phyloP scores from a whole-genome alignment of 768 basidiomycete genomes.

The Mycena rebaudengoi region DNA sequence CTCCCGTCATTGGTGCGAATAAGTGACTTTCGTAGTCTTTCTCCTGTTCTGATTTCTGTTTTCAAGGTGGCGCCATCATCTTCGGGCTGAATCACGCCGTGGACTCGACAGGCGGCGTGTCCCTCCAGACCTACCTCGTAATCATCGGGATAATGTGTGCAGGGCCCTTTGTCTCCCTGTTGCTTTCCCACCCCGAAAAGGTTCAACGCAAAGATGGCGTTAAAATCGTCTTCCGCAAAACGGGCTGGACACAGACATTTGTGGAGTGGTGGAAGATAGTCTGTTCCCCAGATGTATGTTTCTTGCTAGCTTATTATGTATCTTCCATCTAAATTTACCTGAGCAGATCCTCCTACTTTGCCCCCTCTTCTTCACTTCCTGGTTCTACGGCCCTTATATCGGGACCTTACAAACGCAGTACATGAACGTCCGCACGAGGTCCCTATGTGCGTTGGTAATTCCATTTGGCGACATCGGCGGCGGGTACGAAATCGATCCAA shows the following conservation, averaged over 20 bases:
- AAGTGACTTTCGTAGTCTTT: neutral
- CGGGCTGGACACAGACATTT: conserved; percentile 36
- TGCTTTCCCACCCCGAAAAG: conserved; percentile 38
- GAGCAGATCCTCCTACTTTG: conserved; percentile 40
- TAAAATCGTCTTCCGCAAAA: conserved; percentile 38
- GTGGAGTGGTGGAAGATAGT: conserved; percentile 39
- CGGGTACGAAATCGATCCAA: conserved; percentile 25
- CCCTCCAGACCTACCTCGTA: conserved; percentile 41
- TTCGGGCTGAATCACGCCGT: conserved; percentile 39
- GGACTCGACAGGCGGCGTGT: conserved; percentile 41
- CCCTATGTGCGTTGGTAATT: conserved; percentile 40
- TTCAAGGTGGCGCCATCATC: conserved; percentile 41
- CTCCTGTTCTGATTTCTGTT: neutral
- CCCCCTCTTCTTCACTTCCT: conserved; percentile 43
- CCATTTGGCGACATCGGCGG: conserved; percentile 39
- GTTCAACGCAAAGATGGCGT: conserved; percentile 43
- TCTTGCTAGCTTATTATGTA: neutral
- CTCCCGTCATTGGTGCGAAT: conserved; percentile 40
- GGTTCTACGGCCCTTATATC: conserved; percentile 44
- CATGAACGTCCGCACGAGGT: conserved; percentile 40
- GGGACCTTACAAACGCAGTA: conserved; percentile 44
- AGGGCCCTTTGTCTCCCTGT: conserved; percentile 40
- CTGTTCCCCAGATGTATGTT: conserved; percentile 33
- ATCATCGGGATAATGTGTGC: conserved; percentile 47
- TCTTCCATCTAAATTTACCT: neutral